Evolutionary conservation across 257 asterid genomes (phyloP).

Genomic region (Thymus mandschuricus): DNA sequence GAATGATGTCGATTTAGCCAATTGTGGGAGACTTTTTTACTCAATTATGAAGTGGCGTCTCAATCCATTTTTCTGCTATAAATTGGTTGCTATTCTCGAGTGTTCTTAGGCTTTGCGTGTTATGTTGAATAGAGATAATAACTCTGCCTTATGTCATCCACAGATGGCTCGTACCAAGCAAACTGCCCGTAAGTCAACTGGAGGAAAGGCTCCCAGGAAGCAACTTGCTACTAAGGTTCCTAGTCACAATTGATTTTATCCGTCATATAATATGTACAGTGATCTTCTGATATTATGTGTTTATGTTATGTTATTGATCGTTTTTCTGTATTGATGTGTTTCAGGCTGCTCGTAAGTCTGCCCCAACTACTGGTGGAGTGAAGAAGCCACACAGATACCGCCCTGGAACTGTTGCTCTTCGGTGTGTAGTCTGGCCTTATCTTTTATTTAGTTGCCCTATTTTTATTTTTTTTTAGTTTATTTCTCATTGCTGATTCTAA

Average conservation of each 20-base stretch:
- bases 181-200: constrained; percentile 69
- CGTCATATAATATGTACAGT: neutral
- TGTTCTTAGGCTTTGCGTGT: neutral
- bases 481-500: neutral
- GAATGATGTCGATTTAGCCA: neutral
- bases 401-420: constrained; percentile 69
- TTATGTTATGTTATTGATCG: neutral
- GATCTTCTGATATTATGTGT: too few relatives aligned
- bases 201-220: constrained; percentile 70
- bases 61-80: neutral
- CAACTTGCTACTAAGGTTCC: constrained; percentile 64
- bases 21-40: neutral
- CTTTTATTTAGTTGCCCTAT: neutral
- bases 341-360: constrained; percentile 69
- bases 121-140: neutral
- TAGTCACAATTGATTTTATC: neutral
- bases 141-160: neutral
- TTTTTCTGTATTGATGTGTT: neutral
- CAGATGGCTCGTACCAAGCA: constrained; percentile 73
- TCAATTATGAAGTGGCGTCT: neutral
- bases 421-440: constrained; percentile 32
- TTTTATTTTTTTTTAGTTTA: too few relatives aligned
- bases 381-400: constrained; percentile 68
- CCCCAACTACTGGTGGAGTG: constrained; percentile 68
- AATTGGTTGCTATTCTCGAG: neutral